Evolutionary conservation across 495 filamentous ascomycete genomes (phyloP), one percentile per base, ranked within the genome.

Genomic region (Xylaria cubensis): DNA sequence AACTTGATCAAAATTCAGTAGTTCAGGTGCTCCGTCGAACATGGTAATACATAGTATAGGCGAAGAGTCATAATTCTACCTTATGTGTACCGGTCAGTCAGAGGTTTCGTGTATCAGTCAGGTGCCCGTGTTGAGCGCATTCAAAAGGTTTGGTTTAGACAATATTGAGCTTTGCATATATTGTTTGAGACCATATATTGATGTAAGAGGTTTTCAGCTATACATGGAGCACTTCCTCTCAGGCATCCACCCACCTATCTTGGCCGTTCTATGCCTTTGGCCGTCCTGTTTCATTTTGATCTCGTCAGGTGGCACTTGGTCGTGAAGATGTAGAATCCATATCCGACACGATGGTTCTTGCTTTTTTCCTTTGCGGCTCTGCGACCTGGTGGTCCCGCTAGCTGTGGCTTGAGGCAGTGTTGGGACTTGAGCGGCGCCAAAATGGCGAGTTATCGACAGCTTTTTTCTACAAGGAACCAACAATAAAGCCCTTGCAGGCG

Each of bases 391-490:
- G 10, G 21, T 3, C 29, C 24, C 19, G 12, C 65, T 44, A 13
- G 32, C 24, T 58, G 34, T 67, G 19, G 65, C 32, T 51, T 55
- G 65, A 32, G 65, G 65, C 65, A 67, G 65, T 67, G 65, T 56
- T 56, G 65, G 41, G 6, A 41, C 55, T 24, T 10, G 19, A 34
- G 29, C 64, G 32, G 64, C 64, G 64, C 26, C 63, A 66, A 66
- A 50, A 34, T 12, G 41, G 59, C 36, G 62, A 44, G 21, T 41
- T 41, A 17, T 7, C 12, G 26, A 34, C 6, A 48, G 29, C 24
- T 36, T 34, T 68, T 36, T 44, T 12, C 8, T 39, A 29, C 26
- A 29, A 29, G 26, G 26, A 44, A 42, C 24, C 51, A 42, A 56
- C 51, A 58, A 19, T 44, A 12, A 15, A 4, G 26, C 64, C 44